Evolutionary conservation across 1,139 yeast genomes (phyloP).

Genomic region (Sugiyamaella xylanicola): DNA sequence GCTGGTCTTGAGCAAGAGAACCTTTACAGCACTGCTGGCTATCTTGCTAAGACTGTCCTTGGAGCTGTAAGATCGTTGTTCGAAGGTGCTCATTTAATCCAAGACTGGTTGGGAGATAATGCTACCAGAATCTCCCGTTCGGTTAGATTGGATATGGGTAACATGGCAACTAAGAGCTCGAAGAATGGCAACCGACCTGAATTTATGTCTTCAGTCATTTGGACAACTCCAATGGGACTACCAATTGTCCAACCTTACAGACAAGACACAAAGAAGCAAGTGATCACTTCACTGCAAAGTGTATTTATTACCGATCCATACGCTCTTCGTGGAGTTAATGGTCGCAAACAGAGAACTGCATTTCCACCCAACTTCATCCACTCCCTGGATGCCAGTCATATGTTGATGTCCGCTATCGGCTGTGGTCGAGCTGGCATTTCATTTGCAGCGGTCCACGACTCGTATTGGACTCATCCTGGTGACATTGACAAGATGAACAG

Average conservation of each 20-base stretch:
- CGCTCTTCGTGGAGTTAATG: constrained; percentile 76
- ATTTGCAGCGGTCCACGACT: constrained; percentile 98
- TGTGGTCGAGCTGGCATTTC: constrained; percentile 68
- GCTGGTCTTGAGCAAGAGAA: constrained; percentile 42
- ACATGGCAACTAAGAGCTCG: constrained; percentile 36
- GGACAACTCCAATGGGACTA: constrained; percentile 95
- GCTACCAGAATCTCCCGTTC: constrained; percentile 83
- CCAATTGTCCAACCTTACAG: constrained; percentile 94
- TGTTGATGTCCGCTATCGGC: constrained; percentile 83
- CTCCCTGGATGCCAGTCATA: constrained; percentile 95
- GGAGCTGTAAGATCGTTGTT: constrained; percentile 83
- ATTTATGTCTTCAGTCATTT: constrained; percentile 84
- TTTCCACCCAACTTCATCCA: constrained; percentile 97
- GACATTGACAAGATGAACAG: constrained; percentile 75
- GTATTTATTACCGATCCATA: constrained; percentile 83
- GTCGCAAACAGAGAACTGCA: constrained; percentile 87
- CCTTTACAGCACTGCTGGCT: constrained; percentile 53
- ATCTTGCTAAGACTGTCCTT: constrained; percentile 77
- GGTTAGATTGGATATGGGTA: constrained; percentile 57
- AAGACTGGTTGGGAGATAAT: constrained; percentile 91
- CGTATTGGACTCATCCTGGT: constrained; percentile 97
- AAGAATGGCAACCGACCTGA: constrained; percentile 22
- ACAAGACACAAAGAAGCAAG: constrained; percentile 59
- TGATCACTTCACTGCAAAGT: constrained; percentile 80
- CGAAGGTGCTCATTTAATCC: constrained; percentile 91